Evolutionary conservation across 768 basidiomycete genomes (phyloP).

Genomic region (Trametes villosa): DNA sequence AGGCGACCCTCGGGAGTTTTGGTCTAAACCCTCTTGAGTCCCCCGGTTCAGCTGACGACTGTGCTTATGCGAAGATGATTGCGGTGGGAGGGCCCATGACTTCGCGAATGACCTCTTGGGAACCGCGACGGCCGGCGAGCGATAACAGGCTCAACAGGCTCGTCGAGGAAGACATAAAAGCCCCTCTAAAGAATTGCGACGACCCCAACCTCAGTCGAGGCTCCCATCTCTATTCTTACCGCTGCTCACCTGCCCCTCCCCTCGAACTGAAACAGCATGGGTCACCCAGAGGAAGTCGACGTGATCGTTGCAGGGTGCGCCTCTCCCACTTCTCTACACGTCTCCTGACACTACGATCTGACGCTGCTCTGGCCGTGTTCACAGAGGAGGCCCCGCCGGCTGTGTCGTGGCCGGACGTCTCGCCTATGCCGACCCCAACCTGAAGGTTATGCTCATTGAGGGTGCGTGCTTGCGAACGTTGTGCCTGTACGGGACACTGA

Average conservation of each 20-base stretch:
- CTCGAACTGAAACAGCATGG: conserved; percentile 32
- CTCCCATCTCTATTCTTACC: conserved; percentile 25
- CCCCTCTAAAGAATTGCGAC: conserved; percentile 18
- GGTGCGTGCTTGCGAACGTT: conserved; percentile 41
- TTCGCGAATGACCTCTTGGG: conserved; percentile 24
- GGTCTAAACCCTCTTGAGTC: conserved; percentile 24
- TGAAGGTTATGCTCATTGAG: conserved; percentile 79
- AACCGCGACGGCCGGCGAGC: conserved; percentile 12
- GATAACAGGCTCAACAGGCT: conserved; percentile 11
- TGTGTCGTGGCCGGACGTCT: conserved; percentile 72
- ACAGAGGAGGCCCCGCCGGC: conserved; percentile 67
- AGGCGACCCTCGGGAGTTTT: conserved; percentile 6
- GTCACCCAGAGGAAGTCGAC: conserved; percentile 73
- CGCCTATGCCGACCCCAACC: conserved; percentile 70
- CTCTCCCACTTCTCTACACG: conserved; percentile 7
- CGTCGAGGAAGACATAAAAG: conserved; percentile 20
- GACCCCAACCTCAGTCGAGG: conserved; percentile 22
- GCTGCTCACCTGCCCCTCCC: conserved; percentile 22
- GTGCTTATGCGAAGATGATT: conserved; percentile 19
- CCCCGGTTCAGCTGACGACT: conserved; percentile 25
- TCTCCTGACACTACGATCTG: neutral
- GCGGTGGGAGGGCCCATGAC: conserved; percentile 27
- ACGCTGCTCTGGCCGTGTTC: neutral
- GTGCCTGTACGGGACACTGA: neutral
- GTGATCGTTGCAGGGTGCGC: conserved; percentile 63